A percentile compares a stretch with the other conserved stretches of the same genome.
phyloP scores from a whole-genome alignment of 768 basidiomycete genomes.

The Macrolepiota dolichaula region DNA sequence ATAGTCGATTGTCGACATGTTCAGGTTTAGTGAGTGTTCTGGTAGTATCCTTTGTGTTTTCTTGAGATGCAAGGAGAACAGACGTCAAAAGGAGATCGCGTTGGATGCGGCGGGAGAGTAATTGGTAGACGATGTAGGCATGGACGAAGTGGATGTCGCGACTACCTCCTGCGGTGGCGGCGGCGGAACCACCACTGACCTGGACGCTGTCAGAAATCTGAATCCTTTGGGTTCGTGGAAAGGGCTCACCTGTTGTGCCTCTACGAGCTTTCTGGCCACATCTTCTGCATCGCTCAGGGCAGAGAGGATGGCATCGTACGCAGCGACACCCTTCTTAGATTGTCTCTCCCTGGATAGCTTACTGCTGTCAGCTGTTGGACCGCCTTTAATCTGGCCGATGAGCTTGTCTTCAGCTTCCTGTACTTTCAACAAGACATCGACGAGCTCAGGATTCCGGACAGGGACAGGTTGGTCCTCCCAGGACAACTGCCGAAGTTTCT shows the following conservation, averaged over 20 bases:
- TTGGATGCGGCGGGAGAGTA: conserved; percentile 83
- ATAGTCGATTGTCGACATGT: conserved; percentile 68
- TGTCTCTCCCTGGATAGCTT: conserved; percentile 23
- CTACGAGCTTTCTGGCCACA: conserved; percentile 73
- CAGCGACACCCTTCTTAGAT: conserved; percentile 76
- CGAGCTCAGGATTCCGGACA: conserved; percentile 86
- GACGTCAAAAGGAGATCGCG: conserved; percentile 82
- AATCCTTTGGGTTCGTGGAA: background rate
- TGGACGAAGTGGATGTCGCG: conserved; percentile 85
- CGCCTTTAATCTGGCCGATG: conserved; percentile 15
- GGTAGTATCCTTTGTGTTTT: conserved; percentile 20
- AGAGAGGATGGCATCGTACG: conserved; percentile 82
- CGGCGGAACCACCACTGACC: conserved; percentile 30
- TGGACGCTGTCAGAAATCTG: conserved; percentile 6
- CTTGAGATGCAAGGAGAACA: conserved; percentile 51
- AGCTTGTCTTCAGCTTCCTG: conserved; percentile 73
- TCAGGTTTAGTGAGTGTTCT: conserved; percentile 26
- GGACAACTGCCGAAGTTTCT: conserved; percentile 53
- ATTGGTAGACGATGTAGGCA: conserved; percentile 82
- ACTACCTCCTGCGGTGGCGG: conserved; percentile 37
- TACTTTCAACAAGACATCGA: conserved; percentile 79
- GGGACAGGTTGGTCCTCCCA: conserved; percentile 88
- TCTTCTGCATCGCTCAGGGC: conserved; percentile 90
- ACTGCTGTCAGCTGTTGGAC: background rate
- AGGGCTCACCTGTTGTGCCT: conserved; percentile 71